Base-by-base conservation (phyloP, 2,329 filamentous ascomycete genomes). In the Colletotrichum viniferum region DNA sequence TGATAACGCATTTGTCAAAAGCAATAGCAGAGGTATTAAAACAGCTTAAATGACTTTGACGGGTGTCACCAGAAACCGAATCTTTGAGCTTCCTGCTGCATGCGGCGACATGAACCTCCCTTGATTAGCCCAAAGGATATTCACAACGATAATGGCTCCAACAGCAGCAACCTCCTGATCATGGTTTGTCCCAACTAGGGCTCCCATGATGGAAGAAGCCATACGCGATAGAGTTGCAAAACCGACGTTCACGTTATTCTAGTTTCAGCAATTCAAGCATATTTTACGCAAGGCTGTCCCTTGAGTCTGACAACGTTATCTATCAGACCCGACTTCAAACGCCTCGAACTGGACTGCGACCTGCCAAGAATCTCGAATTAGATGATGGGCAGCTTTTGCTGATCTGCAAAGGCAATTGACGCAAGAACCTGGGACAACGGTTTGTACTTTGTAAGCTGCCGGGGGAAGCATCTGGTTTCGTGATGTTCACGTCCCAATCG, bases 181-280 rank as follows among this genome's bases (percentile, higher is more conserved):
- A 26, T 68, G 65, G 30, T 26, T 55, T 43, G 38, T 26, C 24
- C 52, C 32, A 28, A 48, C 66, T 14, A 61, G 55, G 32, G 9
- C 10, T 24, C 32, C 55, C 32, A 60, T 36, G 30, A 30, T 9
- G n/a, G 18, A 34, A 34, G 30, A 24, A 34, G 5, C 21, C 58
- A 9, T 7, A 62, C n/a, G 10, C 52, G 28, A 58, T 58, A 63
- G 61, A 74, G 30, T 74, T 52, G 36, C 55, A n/a, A 26, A 24
- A n/a, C 18, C 64, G 72, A 36, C 52, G 28, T 48, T 34, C 34
- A 66, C 6, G n/a, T 21, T 18, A 34, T 70, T 14, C 43, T 30
- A n/a, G 61, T 62, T 60, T 55, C 69, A 66, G 28, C 28, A 74
- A 61, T 71, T 71, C 72, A 74, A 74, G 72, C 72, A 74, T 72